These are phyloP conservation scores for Epichloe glyceriae DNA, from an alignment of 2,329 filamentous ascomycete genomes.

Conservation along the genomic window DNA sequence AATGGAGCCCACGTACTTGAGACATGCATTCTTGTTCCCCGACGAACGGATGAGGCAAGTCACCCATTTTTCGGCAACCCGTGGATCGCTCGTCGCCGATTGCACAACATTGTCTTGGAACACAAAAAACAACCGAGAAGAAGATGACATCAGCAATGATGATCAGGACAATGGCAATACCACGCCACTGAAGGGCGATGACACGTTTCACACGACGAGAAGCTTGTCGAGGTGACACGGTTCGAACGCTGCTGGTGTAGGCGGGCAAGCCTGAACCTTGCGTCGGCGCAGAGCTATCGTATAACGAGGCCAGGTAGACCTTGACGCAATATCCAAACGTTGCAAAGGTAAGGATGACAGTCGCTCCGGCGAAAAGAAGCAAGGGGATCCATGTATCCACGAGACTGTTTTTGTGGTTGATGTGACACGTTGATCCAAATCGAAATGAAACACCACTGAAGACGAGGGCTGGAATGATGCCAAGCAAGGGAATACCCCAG, in stretches of 20 bases:
- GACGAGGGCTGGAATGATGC: constrained; percentile 62
- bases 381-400: constrained; percentile 84
- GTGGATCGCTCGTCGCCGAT: constrained; percentile 39
- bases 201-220: constrained; percentile 79
- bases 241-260: constrained; percentile 62
- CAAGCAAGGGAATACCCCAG: constrained; percentile 70
- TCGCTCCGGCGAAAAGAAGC: constrained; percentile 61
- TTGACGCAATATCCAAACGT: constrained; percentile 92
- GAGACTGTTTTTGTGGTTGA: constrained; percentile 79
- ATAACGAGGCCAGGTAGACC: constrained; percentile 76
- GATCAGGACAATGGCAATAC: constrained; percentile 77
- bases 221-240: constrained; percentile 71
- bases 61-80: constrained; percentile 52
- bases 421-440: constrained; percentile 83
- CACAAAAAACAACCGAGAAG: constrained; percentile 86
- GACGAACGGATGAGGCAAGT: constrained; percentile 48
- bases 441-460: constrained; percentile 89
- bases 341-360: constrained; percentile 67
- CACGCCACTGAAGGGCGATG: constrained; percentile 85
- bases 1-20: constrained; percentile 43
- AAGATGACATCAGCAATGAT: constrained; percentile 88
- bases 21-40: constrained; percentile 52
- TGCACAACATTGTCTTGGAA: constrained; percentile 65
- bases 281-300: constrained; percentile 58
- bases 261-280: constrained; percentile 56